A percentile compares a stretch with the other conserved stretches of the same genome.
Conservation (phyloP, 331 rosid genomes). For the Phaseolus coccineus region DNA sequence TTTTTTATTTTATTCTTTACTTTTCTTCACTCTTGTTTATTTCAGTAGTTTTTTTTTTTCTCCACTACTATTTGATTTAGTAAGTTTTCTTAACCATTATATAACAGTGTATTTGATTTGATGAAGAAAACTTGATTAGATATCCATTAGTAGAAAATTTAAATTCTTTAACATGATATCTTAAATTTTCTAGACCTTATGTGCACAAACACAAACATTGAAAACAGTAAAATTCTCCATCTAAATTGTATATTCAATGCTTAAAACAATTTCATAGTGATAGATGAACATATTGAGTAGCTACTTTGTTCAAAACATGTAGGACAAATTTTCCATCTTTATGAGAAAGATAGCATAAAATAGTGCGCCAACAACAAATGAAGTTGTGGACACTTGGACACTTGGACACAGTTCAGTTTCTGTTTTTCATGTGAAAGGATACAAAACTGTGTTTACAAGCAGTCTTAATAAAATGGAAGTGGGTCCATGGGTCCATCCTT, state of each 20-base stretch:
- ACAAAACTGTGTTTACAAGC: not conserved
- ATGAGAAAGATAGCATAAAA: not conserved
- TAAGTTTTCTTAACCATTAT: not conserved
- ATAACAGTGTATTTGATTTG: not conserved
- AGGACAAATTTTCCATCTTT: not conserved
- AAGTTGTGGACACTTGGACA: slow-evolving; percentile 5
- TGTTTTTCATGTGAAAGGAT: slow-evolving; percentile 5
- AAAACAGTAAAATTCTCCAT: too few species aligned
- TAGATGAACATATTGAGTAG: not conserved
- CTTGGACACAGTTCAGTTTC: not conserved
- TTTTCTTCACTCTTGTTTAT: not conserved
- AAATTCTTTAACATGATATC: not conserved
- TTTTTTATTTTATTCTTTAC: not conserved
- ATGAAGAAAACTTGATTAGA: not conserved
- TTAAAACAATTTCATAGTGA: not conserved
- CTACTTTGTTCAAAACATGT: not conserved
- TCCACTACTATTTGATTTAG: not conserved
- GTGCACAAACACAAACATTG: too few species aligned
- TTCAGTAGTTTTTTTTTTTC: not conserved
- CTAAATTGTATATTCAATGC: too few species aligned
- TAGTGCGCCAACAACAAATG: not conserved
- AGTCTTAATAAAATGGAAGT: not conserved
- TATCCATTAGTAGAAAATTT: not conserved
- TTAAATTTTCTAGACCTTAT: not conserved
- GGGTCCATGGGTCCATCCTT: slow-evolving; percentile 41